phyloP scores from a whole-genome alignment of 2,329 filamentous ascomycete species.

The Gaeumannomyces sp. region DNA sequence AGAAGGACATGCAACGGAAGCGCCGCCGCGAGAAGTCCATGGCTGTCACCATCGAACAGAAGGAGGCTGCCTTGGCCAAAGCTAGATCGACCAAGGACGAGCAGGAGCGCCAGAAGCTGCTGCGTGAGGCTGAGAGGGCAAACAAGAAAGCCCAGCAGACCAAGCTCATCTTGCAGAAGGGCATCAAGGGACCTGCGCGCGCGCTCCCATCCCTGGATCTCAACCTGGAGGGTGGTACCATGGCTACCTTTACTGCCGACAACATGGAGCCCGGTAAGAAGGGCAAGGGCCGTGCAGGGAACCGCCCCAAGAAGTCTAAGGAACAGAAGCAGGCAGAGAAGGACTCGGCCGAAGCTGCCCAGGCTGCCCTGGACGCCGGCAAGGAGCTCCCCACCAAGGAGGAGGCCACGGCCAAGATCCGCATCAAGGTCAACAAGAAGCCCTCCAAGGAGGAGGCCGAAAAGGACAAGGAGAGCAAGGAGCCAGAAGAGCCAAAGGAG shows the following conservation, averaged over 20 bases:
- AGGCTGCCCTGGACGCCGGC: slow-evolving; percentile 74
- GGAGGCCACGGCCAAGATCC: slow-evolving; percentile 50
- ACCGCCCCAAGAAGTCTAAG: slow-evolving; percentile 84
- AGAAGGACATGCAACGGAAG: slow-evolving; percentile 99
- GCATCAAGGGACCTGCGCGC: slow-evolving; percentile 69
- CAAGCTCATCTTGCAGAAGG: slow-evolving; percentile 78
- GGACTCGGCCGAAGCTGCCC: slow-evolving; percentile 77
- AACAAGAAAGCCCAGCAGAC: slow-evolving; percentile 92
- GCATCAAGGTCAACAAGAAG: slow-evolving; percentile 54
- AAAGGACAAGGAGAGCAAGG: slow-evolving; percentile 34
- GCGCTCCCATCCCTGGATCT: slow-evolving; percentile 66
- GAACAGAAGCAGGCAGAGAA: slow-evolving; percentile 78
- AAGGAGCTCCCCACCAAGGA: slow-evolving; percentile 60
- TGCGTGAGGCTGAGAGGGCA: slow-evolving; percentile 81
- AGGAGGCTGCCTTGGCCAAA: slow-evolving; percentile 73
- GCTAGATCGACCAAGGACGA: slow-evolving; percentile 76
- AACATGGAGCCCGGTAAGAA: slow-evolving; percentile 49
- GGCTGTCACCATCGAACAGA: slow-evolving; percentile 85
- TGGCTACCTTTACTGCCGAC: slow-evolving; percentile 75
- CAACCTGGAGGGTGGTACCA: slow-evolving; percentile 77
- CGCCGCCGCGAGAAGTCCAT: slow-evolving; percentile 92
- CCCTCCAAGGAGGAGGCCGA: slow-evolving; percentile 32
- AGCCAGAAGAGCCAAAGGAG: slow-evolving; percentile 38
- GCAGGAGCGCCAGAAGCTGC: slow-evolving; percentile 70
- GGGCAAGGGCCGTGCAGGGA: slow-evolving; percentile 49